phyloP scores from a whole-genome alignment of 2,329 filamentous ascomycete genomes.

The Ambrosiella beaveri region DNA sequence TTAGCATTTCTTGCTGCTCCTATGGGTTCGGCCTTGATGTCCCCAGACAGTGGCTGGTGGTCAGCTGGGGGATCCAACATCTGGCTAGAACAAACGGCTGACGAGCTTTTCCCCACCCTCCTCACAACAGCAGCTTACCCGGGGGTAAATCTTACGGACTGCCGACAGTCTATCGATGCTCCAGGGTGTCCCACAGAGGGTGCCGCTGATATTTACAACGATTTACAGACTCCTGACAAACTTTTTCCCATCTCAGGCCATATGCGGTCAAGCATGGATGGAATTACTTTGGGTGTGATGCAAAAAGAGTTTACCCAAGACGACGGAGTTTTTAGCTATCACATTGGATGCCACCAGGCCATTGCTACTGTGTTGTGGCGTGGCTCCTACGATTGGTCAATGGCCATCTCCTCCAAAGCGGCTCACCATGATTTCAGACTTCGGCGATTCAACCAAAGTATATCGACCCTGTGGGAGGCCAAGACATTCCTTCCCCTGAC shows the following conservation, averaged over 20 bases:
- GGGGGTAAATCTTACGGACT: not conserved
- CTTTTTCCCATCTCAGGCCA: not conserved
- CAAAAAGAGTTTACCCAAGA: not conserved
- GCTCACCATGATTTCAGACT: not conserved
- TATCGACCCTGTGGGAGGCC: not conserved
- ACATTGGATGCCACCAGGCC: not conserved
- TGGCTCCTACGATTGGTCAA: not conserved
- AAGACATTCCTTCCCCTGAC: not conserved
- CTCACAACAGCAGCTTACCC: not conserved
- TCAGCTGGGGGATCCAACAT: not conserved
- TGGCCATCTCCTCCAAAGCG: not conserved
- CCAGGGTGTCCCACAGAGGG: not conserved
- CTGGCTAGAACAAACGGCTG: not conserved
- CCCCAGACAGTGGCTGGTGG: constrained; percentile 4
- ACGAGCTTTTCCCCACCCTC: not conserved
- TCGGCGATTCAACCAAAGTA: not conserved
- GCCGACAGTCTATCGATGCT: not conserved
- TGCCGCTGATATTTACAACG: not conserved
- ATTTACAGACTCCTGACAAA: not conserved
- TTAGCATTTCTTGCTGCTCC: constrained; percentile 1
- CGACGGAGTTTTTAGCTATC: not conserved
- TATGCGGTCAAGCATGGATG: not conserved
- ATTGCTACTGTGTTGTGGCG: not conserved
- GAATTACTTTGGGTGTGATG: not conserved
- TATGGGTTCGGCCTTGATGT: not conserved